Evolutionary conservation across 148 eudicot species (phyloP), one percentile per base, ranked within the genome.

Genomic region (Rheum nobile): DNA sequence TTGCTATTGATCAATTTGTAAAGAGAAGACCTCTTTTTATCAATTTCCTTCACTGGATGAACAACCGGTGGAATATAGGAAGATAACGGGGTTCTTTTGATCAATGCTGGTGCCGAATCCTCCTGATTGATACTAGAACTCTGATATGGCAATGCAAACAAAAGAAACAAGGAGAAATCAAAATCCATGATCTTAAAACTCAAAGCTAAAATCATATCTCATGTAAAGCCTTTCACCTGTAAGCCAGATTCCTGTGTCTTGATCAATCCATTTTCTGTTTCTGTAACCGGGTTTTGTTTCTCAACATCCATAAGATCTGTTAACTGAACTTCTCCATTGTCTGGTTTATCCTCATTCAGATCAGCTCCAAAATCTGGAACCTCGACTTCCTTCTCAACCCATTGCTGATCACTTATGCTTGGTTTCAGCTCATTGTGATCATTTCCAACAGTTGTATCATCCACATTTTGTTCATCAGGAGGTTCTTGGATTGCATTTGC

Each of bases 61-160:
- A 79, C 75, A 76, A 84, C 70, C 59, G 85, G 61, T 24, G 87
- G 76, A 71, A 82, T 87, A 41, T 77, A 80, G 47, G 89, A 77
- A 74, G 93, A 81, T 70, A 83, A 85, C 17, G 88, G 75, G 72
- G 81, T 88, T 80, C 82, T 88, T 80, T 89, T 88, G 52, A 74
- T 77, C 57, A 75, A 19, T 57, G 76, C 70, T 65, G 70, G 22
- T 14, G 77, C 71, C 35, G 86, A 26, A 10, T 38, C 72, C 35
- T 82, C 86, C 67, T 80, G 79, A 16, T 72, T 67, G 29, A 77
- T 16, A 71, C 57, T 79, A 37, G 24, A 72, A 48, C 70, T 84
- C 82, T 79, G 75, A 77, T 80, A 1, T 9, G 55, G 24, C 63
- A 48, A 22, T 48, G 48, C 44, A 61, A 74, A 59, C 52, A 47